A percentile compares a stretch with the other conserved stretches of the same genome.
Evolutionary conservation across 2,329 filamentous ascomycete genomes (phyloP).

Genomic region (Biscogniauxia mediterranea): DNA sequence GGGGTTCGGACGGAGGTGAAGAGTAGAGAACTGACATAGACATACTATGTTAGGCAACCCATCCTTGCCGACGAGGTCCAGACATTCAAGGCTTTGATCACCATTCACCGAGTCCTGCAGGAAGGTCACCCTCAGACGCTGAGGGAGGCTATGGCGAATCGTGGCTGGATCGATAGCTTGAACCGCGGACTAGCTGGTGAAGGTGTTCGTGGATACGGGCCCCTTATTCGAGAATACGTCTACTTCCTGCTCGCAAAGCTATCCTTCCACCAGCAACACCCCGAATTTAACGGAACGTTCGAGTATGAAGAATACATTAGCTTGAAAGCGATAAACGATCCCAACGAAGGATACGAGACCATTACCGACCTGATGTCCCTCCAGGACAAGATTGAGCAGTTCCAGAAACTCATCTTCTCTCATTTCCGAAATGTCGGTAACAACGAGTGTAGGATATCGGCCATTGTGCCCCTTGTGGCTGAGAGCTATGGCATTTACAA

Average conservation of each 20-base stretch:
- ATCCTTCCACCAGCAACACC: conserved; percentile 93
- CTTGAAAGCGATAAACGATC: conserved; percentile 96
- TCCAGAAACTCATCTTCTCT: conserved; percentile 97
- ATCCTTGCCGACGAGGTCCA: conserved; percentile 97
- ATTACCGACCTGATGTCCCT: conserved; percentile 95
- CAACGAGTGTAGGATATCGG: conserved; percentile 95
- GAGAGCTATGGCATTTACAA: conserved; percentile 99
- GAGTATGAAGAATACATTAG: conserved; percentile 99
- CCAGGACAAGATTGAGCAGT: conserved; percentile 97
- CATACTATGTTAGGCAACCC: conserved; percentile 66
- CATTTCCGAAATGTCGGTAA: conserved; percentile 89
- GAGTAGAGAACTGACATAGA: conserved; percentile 14
- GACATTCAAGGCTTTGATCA: conserved; percentile 98
- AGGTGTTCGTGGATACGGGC: conserved; percentile 84
- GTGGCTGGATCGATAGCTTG: conserved; percentile 89
- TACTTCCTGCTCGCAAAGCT: conserved; percentile 93
- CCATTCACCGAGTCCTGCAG: conserved; percentile 94
- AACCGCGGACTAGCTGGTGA: conserved; percentile 80
- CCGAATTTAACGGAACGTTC: conserved; percentile 97
- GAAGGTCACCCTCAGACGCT: conserved; percentile 89
- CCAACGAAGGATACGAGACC: conserved; percentile 95
- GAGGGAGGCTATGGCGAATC: conserved; percentile 84
- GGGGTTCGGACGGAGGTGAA: neutral
- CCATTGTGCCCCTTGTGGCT: conserved; percentile 87
- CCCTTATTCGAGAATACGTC: conserved; percentile 94